Base-by-base conservation (phyloP, 1,284 basidiomycete species). In the Agaricales sp. region DNA sequence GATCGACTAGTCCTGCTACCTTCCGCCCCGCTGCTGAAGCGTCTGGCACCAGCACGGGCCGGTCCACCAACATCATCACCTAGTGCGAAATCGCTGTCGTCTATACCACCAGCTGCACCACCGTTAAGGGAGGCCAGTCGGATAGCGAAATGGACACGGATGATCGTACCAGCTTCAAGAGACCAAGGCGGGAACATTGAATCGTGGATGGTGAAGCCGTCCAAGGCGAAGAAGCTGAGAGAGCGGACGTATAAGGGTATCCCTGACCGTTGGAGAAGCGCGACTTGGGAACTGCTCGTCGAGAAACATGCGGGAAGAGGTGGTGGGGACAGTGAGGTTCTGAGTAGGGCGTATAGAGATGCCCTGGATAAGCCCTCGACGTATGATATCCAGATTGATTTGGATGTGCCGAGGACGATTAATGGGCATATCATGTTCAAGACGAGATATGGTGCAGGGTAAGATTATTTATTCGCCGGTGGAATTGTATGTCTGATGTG, bases 341-440 rank as follows among this genome's bases (percentile, higher is more conserved):
- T 80, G 18, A 73, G 64, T 30, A 59, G 63, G 18, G 75, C 83
- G 49, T 93, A 92, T 63, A 64, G 66, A 21, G 74, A 80, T 39
- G 73, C 73, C 6, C 64, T 92, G 52, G 87, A 92, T 45, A 78
- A 77, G 53, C 86, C 92, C 11, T 93, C 89, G 44, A 75, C 73
- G 4, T 93, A 92, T 63, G 96, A 99, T 61, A 84, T 98, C 20
- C 96, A 99, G 70, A 99, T 99, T 59, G 96, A 99, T 68, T 73
- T 99, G 56, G 96, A 99, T 60, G 94, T 99, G 0, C 96, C 96
- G 3, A 71, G 96, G 58, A 99, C 96, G 8, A 97, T 98, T 55
- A 89, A 84, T 53, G 94, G 94, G 0, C 93, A 99, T 67, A 77
- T 95, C 49, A 78, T 93, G 68, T 99, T 99, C 63, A 81, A 85